Base-by-base conservation (phyloP, 495 filamentous ascomycete genomes). In the Penicillium cinerascens region DNA sequence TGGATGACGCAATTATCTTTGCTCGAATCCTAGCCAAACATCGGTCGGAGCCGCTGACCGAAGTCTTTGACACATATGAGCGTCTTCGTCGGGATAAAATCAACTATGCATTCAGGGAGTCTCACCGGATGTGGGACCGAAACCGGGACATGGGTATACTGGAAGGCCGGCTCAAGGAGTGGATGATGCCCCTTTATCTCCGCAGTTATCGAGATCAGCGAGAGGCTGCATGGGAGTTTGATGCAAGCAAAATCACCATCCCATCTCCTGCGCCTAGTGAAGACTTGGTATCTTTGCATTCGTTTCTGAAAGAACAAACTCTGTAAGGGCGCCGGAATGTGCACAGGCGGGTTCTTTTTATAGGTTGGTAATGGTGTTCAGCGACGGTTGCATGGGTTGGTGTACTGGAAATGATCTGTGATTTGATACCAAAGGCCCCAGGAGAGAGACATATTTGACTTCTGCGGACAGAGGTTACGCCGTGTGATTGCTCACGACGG, bases 1-100 rank as follows among this genome's bases (percentile, higher is more conserved):
- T 86, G 13, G 82, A 85, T 58, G 82, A 85, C 63, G 76, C 73
- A 4, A 80, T 85, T 29, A 65, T 85, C 9, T 76, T 85, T 55
- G 71, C 78, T 11, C 76, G 76, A 10, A 69, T 79, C 29, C 54
- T 85, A 8, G 61, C 58, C 27, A 62, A 56, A 29, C 61, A 73
- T 43, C 62, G 68, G 6, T 59, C 64, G 16, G 65, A 73, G 18
- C 65, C 70, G 1, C 40, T 82, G 16, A 47, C 65, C 2, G 70
- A 72, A 47, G 67, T 71, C 0, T 82, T 86, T 51, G 64, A 72
- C 27, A 71, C 72, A 5, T 84, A 82, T 58, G 81, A 82, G 51
- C 56, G 59, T 11, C 63, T 81, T 1, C 68, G 82, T 8, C 68
- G 78, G 21, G 64, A 61, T 0, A 69, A 72, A 23, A 80, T 86